Evolutionary conservation across 495 filamentous ascomycete genomes (phyloP).

Genomic region (Trichoderma virens): DNA sequence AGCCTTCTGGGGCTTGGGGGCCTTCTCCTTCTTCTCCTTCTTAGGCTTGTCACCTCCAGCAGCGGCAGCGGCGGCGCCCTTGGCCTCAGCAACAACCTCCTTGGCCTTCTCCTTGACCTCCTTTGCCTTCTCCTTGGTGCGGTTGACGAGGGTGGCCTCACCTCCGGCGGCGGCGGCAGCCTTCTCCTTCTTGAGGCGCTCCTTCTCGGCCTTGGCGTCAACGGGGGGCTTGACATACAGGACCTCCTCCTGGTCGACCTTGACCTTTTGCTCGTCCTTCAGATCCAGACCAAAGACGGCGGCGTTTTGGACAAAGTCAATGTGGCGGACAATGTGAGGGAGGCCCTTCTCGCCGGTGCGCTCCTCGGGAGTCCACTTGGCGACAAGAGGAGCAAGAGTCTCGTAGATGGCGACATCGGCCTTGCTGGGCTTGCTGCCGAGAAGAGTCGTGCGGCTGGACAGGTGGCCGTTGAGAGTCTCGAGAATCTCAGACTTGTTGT

Average conservation of each 20-base stretch:
- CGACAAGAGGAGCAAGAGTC: slow-evolving; percentile 67
- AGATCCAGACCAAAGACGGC: slow-evolving; percentile 66
- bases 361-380: slow-evolving; percentile 76
- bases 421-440: slow-evolving; percentile 83
- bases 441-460: slow-evolving; percentile 76
- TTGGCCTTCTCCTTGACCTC: slow-evolving; percentile 26
- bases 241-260: slow-evolving; percentile 71
- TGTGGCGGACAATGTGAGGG: slow-evolving; percentile 82
- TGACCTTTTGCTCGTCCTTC: slow-evolving; percentile 67
- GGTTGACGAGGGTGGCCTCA: slow-evolving; percentile 38
- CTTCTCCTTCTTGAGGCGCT: slow-evolving; percentile 81
- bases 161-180: slow-evolving; percentile 41
- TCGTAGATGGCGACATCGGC: slow-evolving; percentile 86
- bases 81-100: slow-evolving; percentile 37
- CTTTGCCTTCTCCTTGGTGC: slow-evolving; percentile 41
- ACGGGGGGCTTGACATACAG: slow-evolving; percentile 72
- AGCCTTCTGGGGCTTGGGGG: slow-evolving; percentile 58
- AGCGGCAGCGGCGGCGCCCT: slow-evolving; percentile 33
- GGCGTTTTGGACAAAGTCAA: slow-evolving; percentile 93
- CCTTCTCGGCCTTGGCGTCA: slow-evolving; percentile 83
- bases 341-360: slow-evolving; percentile 83
- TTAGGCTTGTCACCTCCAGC: slow-evolving; percentile 29
- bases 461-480: slow-evolving; percentile 77
- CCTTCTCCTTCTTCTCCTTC: slow-evolving; percentile 79
- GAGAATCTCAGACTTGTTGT: slow-evolving; percentile 59